Evolutionary conservation across 2,329 filamentous ascomycete species (phyloP).

Genomic region (Neonectria faginata): DNA sequence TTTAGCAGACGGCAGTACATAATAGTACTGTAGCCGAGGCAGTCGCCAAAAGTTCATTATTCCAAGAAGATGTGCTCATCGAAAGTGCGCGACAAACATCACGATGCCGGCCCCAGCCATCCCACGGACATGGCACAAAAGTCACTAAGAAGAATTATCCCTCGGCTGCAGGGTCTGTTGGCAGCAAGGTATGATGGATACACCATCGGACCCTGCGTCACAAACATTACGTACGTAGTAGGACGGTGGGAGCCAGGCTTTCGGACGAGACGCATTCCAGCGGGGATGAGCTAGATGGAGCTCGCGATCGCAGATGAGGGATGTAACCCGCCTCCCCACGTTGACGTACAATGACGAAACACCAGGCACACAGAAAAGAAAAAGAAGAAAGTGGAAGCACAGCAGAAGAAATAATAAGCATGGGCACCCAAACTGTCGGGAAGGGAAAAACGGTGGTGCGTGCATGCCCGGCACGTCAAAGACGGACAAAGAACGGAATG

Average conservation of each 20-base stretch:
- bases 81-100: neutral
- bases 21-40: neutral
- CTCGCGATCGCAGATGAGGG: neutral
- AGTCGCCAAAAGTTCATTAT: neutral
- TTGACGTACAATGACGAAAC: neutral
- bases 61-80: neutral
- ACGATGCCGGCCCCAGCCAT: neutral
- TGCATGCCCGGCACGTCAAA: neutral
- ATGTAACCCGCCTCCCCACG: neutral
- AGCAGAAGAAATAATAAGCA: neutral
- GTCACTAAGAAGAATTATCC: neutral
- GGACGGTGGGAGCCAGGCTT: neutral
- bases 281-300: neutral
- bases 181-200: neutral
- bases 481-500: neutral
- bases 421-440: neutral
- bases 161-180: neutral
- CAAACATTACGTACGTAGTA: neutral
- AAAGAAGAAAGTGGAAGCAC: neutral
- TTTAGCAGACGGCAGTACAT: neutral
- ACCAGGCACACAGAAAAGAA: neutral
- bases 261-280: constrained; percentile 1
- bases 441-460: neutral
- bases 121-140: neutral
- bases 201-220: neutral